These are phyloP conservation scores for Fagus sylvatica DNA, from an alignment of 306 rosid species.

Conservation along the genomic window DNA sequence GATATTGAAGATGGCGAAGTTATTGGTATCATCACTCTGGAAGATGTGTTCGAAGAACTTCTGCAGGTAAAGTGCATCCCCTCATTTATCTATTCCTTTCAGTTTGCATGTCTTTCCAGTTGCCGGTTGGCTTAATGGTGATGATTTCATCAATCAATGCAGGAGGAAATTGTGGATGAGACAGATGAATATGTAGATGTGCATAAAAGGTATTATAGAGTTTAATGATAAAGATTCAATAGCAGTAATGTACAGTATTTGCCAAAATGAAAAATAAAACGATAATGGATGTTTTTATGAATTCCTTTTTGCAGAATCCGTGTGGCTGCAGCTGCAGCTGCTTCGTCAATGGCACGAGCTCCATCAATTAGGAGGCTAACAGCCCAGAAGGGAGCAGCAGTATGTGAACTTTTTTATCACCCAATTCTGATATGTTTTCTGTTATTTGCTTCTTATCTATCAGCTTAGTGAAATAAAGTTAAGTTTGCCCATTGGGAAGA, in stretches of 20 bases:
- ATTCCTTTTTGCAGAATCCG: conserved; percentile 70
- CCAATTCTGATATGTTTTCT: not conserved
- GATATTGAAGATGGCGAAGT: conserved; percentile 92
- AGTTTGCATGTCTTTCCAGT: not conserved
- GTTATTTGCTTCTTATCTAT: not conserved
- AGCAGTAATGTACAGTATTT: conserved; percentile 3
- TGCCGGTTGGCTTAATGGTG: not conserved
- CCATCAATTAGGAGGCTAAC: conserved; percentile 78
- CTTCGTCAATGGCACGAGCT: conserved; percentile 85
- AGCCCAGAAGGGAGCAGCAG: conserved; percentile 51
- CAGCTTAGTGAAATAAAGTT: not conserved
- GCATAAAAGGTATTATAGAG: conserved; percentile 68
- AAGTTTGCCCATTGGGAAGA: not conserved
- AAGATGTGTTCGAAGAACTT: conserved; percentile 99
- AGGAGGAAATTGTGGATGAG: conserved; percentile 99
- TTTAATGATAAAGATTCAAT: conserved; percentile 9
- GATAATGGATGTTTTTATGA: not conserved
- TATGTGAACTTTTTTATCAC: conserved; percentile 31
- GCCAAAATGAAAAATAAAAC: conserved; percentile 1
- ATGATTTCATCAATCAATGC: conserved; percentile 28
- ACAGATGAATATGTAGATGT: conserved; percentile 97
- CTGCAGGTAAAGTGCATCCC: conserved; percentile 63
- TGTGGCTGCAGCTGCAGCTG: conserved; percentile 97
- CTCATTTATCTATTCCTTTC: conserved; percentile 15
- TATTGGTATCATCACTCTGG: conserved; percentile 92